Base-by-base conservation (phyloP, 176 grass and related monocot species). In the Dactylis glomerata region DNA sequence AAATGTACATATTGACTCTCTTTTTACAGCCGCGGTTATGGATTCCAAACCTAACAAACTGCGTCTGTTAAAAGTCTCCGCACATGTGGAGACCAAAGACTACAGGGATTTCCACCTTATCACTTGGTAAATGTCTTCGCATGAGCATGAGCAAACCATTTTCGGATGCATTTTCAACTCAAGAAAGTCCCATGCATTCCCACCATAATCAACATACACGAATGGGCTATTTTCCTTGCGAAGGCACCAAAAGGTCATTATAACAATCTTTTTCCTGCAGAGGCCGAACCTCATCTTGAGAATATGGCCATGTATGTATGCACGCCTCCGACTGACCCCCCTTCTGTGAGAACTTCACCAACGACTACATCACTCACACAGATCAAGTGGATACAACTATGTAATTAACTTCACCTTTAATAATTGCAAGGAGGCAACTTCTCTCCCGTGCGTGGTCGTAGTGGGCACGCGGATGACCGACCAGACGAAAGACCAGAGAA, bases 401-500 rank as follows among this genome's bases (percentile, higher is more conserved):
- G 16, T 49, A 49, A n/a, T n/a, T n/a, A 51, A 51, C 16, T 51
- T 51, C 49, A 51, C 5, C 49, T 51, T 20, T 5, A 20, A 5
- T 51, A 41, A 9, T 41, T 0, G 5, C 40, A 41, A 10, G 40
- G 5, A 9, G 7, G 6, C 40, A 16, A 15, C 16, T 64, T 33
- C 5, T 50, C 80, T 12, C 10, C 34, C 34, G 19, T 15, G 4
- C 14, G 47, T n/a, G 61, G 61, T 19, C 47, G 4, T 3, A 13
- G 87, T 76, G 77, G 81, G 77, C 58, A 89, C 17, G 31, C 52
- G 28, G 31, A 50, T 88, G 80, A 71, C 80, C 40, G 62, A 68
- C 57, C 45, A 4, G 30, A 67, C 84, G 16, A 19, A 34, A 11
- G 40, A 86, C 83, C 75, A 47, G 27, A 31, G 55, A 58, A 58